Evolutionary conservation across 495 filamentous ascomycete species (phyloP), one percentile per base, ranked within the genome.

Genomic region (Bryoglossum gracile): DNA sequence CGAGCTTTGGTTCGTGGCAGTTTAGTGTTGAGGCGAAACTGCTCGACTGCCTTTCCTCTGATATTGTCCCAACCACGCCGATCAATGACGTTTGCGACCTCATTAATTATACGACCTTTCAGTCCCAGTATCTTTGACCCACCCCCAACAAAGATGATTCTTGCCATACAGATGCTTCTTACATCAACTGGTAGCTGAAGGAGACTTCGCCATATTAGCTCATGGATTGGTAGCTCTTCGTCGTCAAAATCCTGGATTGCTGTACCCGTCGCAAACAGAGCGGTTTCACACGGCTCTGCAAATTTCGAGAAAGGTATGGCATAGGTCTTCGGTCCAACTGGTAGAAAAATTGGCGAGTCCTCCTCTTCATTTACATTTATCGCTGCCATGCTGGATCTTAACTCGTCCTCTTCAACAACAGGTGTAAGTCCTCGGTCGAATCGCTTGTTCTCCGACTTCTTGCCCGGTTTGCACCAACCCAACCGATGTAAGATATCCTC

Each of bases 101-200:
- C 91, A 21, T 80, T 70, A 14, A 96, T 67, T 23, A 95, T 74
- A 6, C 92, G 80, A n/a, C 68, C 67, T 57, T 87, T 89, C 1
- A 98, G 67, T 4, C 92, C 92, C 1, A 86, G 76, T 10, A 97
- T 82, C 18, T 78, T 75, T 30, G 89, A 80, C 38, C 84, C 83
- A 4, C 89, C 89, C 28, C 92, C 92, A 0, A 84, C 83, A 59
- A 97, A 81, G 3, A 95, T 74, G 43, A 98, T 88, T 42, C 91
- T 84, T 5, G 89, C 80, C 86, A 96, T 92, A 64, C 89, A 95
- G 8, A 82, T 66, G 0, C 82, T 80, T 18, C 92, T 81, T 17
- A 86, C 78, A 67, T 98, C 92, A 2, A 89, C 68, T 0, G 89
- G 86, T 1, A 94, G 71, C 8, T 77, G 65, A 2, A 91, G 71